Conservation (phyloP, 2,329 filamentous ascomycete species). For the Pestalotiopsis sp. region DNA sequence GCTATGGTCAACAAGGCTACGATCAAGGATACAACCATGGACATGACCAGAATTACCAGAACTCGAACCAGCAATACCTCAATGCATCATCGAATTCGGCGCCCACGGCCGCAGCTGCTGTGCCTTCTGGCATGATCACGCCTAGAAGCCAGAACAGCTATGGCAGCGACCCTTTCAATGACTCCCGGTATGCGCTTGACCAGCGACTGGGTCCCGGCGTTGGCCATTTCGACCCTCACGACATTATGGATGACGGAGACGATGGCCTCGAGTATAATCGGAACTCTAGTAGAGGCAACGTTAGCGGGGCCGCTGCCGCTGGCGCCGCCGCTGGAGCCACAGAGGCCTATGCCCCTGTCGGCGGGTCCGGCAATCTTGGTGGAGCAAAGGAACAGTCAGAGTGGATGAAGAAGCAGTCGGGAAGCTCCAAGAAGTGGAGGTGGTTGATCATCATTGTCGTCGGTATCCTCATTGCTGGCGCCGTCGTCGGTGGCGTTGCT, state of each 20-base stretch:
- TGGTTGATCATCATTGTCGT: constrained; percentile 68
- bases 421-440: constrained; percentile 64
- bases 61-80: constrained; percentile 21
- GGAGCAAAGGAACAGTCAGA: constrained; percentile 63
- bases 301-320: constrained; percentile 46
- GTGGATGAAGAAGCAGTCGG: constrained; percentile 61
- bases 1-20: constrained; percentile 8
- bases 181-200: constrained; percentile 45
- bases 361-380: constrained; percentile 27
- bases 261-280: constrained; percentile 70
- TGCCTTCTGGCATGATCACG: constrained; percentile 35
- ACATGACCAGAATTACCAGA: constrained; percentile 22
- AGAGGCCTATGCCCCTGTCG: not conserved
- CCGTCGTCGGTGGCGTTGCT: constrained; percentile 72
- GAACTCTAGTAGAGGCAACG: constrained; percentile 41
- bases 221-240: constrained; percentile 71
- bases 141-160: constrained; percentile 54
- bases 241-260: constrained; percentile 84
- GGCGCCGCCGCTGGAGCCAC: constrained; percentile 45
- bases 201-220: constrained; percentile 48
- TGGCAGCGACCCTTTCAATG: constrained; percentile 67
- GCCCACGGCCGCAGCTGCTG: constrained; percentile 34
- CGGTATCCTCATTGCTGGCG: constrained; percentile 66
- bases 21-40: constrained; percentile 15
- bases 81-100: constrained; percentile 44